Percentiles rank a stretch among this genome's conserved stretches.
These are phyloP conservation scores for Spencermartinsiella ligniputridi DNA, from an alignment of 1,139 yeast genomes.

Conservation along the genomic window DNA sequence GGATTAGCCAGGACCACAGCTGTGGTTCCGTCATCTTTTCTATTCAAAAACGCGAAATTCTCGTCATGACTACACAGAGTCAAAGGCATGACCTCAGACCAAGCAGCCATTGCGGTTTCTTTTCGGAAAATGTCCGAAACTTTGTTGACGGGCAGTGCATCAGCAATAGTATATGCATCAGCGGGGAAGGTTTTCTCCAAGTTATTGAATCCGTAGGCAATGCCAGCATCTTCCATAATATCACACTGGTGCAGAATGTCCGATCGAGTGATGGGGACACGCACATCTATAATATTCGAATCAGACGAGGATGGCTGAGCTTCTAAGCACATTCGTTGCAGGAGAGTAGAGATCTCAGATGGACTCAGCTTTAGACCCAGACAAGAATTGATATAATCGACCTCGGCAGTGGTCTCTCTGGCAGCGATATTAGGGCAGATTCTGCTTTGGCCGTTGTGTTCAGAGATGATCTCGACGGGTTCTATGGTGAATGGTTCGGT, in stretches of 20 bases:
- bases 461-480: conserved; percentile 80
- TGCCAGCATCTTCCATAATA: conserved; percentile 97
- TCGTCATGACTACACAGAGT: conserved; percentile 96
- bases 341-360: conserved; percentile 61
- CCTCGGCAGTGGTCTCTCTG: conserved; percentile 69
- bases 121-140: conserved; percentile 84
- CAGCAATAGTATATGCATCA: conserved; percentile 75
- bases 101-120: conserved; percentile 93
- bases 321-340: conserved; percentile 74
- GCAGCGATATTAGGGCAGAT: conserved; percentile 68
- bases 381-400: conserved; percentile 84
- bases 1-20: conserved; percentile 96
- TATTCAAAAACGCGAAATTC: conserved; percentile 81
- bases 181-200: conserved; percentile 77
- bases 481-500: conserved; percentile 68
- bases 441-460: conserved; percentile 76
- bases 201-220: conserved; percentile 92
- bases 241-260: conserved; percentile 97
- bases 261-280: conserved; percentile 88
- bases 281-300: conserved; percentile 57
- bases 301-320: conserved; percentile 53
- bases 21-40: conserved; percentile 62
- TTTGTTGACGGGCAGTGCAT: conserved; percentile 87
- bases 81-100: conserved; percentile 93
- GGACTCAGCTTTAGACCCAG: conserved; percentile 72